Evolutionary conservation across 2,329 filamentous ascomycete species (phyloP), one percentile per base, ranked within the genome.

Genomic region (Scytalidium sp.): DNA sequence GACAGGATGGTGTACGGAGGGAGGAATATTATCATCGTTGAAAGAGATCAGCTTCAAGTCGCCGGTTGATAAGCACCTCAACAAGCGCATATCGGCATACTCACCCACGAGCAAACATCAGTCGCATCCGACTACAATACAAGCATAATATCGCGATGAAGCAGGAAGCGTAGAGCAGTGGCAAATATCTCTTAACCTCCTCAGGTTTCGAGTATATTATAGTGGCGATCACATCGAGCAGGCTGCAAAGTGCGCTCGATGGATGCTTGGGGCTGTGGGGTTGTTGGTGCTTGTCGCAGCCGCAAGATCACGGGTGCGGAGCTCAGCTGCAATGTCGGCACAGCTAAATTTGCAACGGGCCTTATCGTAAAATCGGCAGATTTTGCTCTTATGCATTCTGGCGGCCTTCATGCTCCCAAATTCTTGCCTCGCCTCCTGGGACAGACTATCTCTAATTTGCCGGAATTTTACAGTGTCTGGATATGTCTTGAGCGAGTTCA

Each of bases 1-100:
- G 45, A 47, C 17, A 47, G 45, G 25, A 49, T 49, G 20, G 47
- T 41, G 45, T 49, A 49, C 41, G n/a, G 40, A 8, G 40, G n/a
- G 40, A 8, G 40, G 40, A 19, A 17, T 17, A n/a, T 10, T 21
- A 21, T 21, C 20, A 19, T 41, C 40, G 20, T 19, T 10, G 40
- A 41, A 41, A 19, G n/a, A 19, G n/a, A 7, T 41, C n/a, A 41
- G 40, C 17, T 21, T 17, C 10, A 41, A 8, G 40, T 41, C 20
- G n/a, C 40, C 40, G 13, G 7, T 29, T 13, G 25, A 29, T 29
- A 19, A 19, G 8, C 40, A 10, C 20, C n/a, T 19, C 17, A 41
- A n/a, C n/a, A 41, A 21, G 40, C 40, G 25, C 13, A 29, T 29
- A 29, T 41, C 17, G 17, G 40, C 40, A 29, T 29, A 29, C 25